A percentile compares a stretch with the other conserved stretches of the same genome.
These are phyloP conservation scores for Daedaleopsis nitida DNA, from an alignment of 768 basidiomycete genomes.

Conservation along the genomic window DNA sequence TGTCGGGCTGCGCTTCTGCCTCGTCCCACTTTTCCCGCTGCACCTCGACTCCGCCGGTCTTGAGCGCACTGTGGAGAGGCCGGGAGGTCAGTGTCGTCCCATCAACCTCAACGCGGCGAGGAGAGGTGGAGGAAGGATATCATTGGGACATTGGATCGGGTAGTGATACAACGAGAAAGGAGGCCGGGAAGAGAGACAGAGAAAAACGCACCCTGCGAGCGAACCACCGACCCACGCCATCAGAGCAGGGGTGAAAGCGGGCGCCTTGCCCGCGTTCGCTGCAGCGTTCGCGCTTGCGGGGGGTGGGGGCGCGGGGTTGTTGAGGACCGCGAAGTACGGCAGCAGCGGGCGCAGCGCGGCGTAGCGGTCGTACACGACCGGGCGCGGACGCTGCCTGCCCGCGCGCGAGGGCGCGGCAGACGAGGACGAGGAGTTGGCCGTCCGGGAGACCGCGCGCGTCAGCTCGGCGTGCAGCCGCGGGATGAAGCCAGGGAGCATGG, in stretches of 20 bases:
- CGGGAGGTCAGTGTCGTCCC: background rate
- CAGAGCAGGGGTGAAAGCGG: constrained; percentile 79
- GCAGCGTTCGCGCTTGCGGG: constrained; percentile 50
- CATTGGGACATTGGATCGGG: too few relatives aligned
- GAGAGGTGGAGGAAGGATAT: background rate
- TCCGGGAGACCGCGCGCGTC: constrained; percentile 56
- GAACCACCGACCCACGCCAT: constrained; percentile 95
- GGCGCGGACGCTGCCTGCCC: constrained; percentile 40
- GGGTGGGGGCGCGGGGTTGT: constrained; percentile 70
- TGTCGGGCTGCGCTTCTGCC: constrained; percentile 42
- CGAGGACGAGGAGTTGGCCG: constrained; percentile 38
- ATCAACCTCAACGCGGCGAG: too few relatives aligned
- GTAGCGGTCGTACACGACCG: constrained; percentile 72
- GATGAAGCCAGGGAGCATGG: constrained; percentile 92
- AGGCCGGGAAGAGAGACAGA: background rate
- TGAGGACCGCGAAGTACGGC: constrained; percentile 78
- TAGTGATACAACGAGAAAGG: background rate
- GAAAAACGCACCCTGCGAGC: constrained; percentile 73
- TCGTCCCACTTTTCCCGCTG: constrained; percentile 88
- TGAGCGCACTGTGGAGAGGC: constrained; percentile 59
- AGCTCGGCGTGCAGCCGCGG: constrained; percentile 84
- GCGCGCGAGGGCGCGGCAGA: constrained; percentile 40
- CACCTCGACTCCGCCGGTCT: constrained; percentile 84
- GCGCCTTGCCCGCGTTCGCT: constrained; percentile 78
- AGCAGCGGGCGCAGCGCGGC: constrained; percentile 69